Conservation (phyloP, 331 rosid genomes). For the Malus hybrid region DNA sequence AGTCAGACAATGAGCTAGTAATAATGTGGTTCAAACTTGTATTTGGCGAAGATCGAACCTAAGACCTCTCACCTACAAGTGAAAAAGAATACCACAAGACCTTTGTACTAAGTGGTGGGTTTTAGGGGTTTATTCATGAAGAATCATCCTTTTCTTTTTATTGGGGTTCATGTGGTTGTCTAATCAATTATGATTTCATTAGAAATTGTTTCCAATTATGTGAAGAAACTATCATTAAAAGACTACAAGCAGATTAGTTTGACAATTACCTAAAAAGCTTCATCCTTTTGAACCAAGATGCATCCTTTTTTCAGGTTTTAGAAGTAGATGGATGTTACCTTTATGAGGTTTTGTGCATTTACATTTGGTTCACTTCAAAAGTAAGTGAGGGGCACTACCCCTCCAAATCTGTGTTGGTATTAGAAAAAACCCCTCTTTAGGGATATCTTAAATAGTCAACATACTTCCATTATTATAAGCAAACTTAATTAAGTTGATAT, state of each 20-base stretch:
- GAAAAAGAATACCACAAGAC: too few species aligned
- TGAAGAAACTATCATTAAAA: not conserved
- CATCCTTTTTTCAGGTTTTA: not conserved
- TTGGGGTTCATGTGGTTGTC: not conserved
- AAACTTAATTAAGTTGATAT: not conserved
- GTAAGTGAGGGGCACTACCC: not conserved
- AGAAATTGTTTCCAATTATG: not conserved
- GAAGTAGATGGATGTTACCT: not conserved
- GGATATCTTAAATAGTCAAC: not conserved
- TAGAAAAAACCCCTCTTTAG: not conserved
- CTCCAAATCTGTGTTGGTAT: not conserved
- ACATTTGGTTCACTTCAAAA: slow-evolving; percentile 1
- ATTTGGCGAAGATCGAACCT: too few species aligned
- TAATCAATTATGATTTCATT: not conserved
- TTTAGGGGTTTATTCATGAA: not conserved
- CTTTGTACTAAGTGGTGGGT: too few species aligned
- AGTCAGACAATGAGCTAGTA: too few species aligned
- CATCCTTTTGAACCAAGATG: not conserved
- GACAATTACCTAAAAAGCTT: slow-evolving; percentile 17
- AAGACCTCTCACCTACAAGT: too few species aligned
- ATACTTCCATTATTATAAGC: not conserved
- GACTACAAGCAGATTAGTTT: slow-evolving; percentile 8
- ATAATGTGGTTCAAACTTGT: too few species aligned
- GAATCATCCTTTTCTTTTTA: not conserved
- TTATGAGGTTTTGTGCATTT: slow-evolving; percentile 1